Evolutionary conservation across 2,329 filamentous ascomycete species (phyloP).

Genomic region (Claviceps sp.): DNA sequence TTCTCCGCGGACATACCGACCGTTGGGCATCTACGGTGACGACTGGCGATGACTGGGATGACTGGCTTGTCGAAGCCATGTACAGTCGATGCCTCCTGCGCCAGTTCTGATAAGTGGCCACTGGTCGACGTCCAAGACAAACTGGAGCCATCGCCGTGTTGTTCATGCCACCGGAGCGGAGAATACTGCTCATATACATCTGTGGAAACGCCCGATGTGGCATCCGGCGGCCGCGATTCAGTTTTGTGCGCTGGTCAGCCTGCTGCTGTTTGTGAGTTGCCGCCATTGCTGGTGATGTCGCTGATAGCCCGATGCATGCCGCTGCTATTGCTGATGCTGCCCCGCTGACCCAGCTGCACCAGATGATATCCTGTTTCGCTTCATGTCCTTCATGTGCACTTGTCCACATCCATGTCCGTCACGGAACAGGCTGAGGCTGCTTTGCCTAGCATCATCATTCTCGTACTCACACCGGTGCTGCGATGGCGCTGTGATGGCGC

Average conservation of each 20-base stretch:
- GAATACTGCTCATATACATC: not conserved
- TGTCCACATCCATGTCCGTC: no score
- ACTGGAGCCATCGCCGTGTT: not conserved
- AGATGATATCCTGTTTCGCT: no score
- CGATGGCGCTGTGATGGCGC: not conserved
- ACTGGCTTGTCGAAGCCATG: no score
- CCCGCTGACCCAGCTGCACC: not conserved
- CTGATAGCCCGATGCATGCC: not conserved
- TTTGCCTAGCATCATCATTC: no score
- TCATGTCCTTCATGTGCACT: no score
- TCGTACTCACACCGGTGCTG: no score
- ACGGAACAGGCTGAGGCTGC: no score
- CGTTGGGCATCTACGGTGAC: not conserved
- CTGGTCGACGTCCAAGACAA: not conserved
- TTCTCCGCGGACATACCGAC: no score
- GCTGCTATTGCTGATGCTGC: not conserved
- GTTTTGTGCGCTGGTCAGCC: not conserved
- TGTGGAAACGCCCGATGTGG: not conserved
- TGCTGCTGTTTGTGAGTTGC: not conserved
- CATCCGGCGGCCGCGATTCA: not conserved
- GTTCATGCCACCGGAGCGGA: not conserved
- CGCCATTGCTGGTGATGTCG: not conserved
- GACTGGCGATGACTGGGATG: not conserved
- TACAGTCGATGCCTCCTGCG: not conserved
- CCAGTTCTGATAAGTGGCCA: not conserved